phyloP scores from a whole-genome alignment of 2,329 filamentous ascomycete genomes.

The Ophiognomonia clavigignenti-juglandacearum region DNA sequence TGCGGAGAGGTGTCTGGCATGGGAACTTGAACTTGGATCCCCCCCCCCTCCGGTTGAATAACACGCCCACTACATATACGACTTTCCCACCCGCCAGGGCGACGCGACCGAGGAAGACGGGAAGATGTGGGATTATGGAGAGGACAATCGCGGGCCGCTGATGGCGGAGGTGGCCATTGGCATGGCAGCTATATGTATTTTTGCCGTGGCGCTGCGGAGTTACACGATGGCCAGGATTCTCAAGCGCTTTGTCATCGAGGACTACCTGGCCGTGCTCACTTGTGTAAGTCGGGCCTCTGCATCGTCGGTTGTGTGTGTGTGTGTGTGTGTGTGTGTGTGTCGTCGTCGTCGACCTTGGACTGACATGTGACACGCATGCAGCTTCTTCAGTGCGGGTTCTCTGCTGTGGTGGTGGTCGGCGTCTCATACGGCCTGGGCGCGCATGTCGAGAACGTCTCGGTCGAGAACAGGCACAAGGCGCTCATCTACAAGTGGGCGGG shows the following conservation, averaged over 20 bases:
- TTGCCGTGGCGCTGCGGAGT: slow-evolving; percentile 12
- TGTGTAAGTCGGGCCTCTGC: slow-evolving; percentile 6
- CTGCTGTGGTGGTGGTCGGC: slow-evolving; percentile 7
- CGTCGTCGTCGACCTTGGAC: not conserved
- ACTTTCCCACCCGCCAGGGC: no score
- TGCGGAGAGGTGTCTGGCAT: not conserved
- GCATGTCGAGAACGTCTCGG: slow-evolving; percentile 10
- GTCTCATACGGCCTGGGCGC: slow-evolving; percentile 14
- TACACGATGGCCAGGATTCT: slow-evolving; percentile 15
- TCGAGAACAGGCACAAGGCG: slow-evolving; percentile 9
- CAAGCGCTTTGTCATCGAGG: slow-evolving; percentile 14
- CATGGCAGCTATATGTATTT: slow-evolving; percentile 10
- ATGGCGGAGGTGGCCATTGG: slow-evolving; percentile 11
- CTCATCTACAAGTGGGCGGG: slow-evolving; percentile 28
- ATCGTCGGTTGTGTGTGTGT: no score
- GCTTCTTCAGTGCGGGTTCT: slow-evolving; percentile 13
- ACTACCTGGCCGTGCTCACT: slow-evolving; percentile 15
- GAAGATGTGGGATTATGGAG: slow-evolving; percentile 15
- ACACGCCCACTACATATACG: no score
- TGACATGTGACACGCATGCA: not conserved
- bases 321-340: no score
- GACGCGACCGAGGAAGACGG: not conserved
- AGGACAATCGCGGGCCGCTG: slow-evolving; percentile 12
- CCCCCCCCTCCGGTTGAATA: no score
- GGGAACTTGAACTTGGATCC: slow-evolving; percentile 6